Base-by-base conservation (phyloP, 192 early-diverging fungal species). In the Thoreauomyces humboldtii region DNA sequence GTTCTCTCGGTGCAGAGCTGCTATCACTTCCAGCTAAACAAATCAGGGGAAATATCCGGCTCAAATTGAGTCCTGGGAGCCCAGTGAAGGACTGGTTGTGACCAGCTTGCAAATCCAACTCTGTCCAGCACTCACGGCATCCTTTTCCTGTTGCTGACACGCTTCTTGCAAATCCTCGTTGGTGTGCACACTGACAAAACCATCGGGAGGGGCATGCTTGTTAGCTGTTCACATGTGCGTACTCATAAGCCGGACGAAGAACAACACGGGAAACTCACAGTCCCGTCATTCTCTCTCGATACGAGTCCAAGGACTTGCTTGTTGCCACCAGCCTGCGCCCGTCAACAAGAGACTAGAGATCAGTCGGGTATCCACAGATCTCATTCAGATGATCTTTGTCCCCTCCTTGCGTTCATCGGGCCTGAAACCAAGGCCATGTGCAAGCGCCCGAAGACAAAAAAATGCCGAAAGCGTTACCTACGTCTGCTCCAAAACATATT, bases 11-110 rank as follows among this genome's bases (percentile, higher is more conserved):
- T 85, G 83, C 22, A 86, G 59, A 4, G 84, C 81, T 1, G 83
- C 76, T 43, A 86, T 86, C 15, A 86, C 81, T 33, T 84, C 82
- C n/a, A 86, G 58, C 84, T 86, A 51, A n/a, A n/a, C n/a, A n/a
- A n/a, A n/a, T n/a, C n/a, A n/a, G n/a, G n/a, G n/a, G n/a, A n/a
- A n/a, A n/a, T n/a, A n/a, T n/a, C n/a, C n/a, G n/a, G n/a, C n/a
- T n/a, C n/a, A n/a, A n/a, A n/a, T n/a, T n/a, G n/a, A n/a, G n/a
- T n/a, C n/a, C n/a, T n/a, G n/a, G n/a, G n/a, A n/a, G n/a, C n/a
- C n/a, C n/a, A n/a, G n/a, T n/a, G n/a, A n/a, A n/a, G n/a, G n/a
- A n/a, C n/a, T n/a, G n/a, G n/a, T n/a, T n/a, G n/a, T n/a, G n/a
- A n/a, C n/a, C n/a, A n/a, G n/a, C n/a, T n/a, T n/a, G n/a, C n/a